Evolutionary conservation across 1,284 basidiomycete genomes (phyloP), one percentile per base, ranked within the genome.

Genomic region (Tranzscheliella williamsii): DNA sequence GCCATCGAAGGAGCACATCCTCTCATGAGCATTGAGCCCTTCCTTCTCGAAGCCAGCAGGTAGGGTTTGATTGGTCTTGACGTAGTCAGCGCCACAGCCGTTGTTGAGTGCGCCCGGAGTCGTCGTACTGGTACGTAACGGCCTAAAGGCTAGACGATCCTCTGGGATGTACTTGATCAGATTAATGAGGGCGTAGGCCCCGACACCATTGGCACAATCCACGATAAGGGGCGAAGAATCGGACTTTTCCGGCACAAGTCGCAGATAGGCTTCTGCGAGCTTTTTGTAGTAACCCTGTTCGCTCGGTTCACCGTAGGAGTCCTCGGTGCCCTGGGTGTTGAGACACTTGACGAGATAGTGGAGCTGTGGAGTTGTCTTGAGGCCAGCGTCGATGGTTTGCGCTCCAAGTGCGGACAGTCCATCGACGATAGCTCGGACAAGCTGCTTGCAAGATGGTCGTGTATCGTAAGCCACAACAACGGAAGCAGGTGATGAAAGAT

Each of bases 151-250:
- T 15, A 76, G 52, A n/a, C 48, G 53, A 26, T 58, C 49, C 22
- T 49, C 35, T 6, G 72, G 67, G 29, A 77, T 62, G 31, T 70
- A 57, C 52, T 77, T 70, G 45, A 61, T 53, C 13, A 74, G 24
- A 22, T 52, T 51, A 30, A 51, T 50, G n/a, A 77, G 57, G 2
- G 75, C 64, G 35, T 60, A 81, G 8, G 90, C 86, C 27, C 95
- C 95, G 21, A 99, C 95, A 22, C 95, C 95, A 73, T 99, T 98
- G 22, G 95, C 95, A 77, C 95, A 98, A 79, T 99, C 95, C 31
- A 99, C 84, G 15, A 89, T 79, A 27, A 99, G 78, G 15, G 87
- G 84, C 3, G 83, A 33, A 31, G 51, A 37, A 39, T 56, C 44
- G 20, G 51, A 49, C 23, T 44, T 48, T 21, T 38, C 44, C 4